Percentiles rank a stretch among this genome's conserved stretches.
Conservation (phyloP, 1,139 yeast species). For the Martiniozyma asiatica region DNA sequence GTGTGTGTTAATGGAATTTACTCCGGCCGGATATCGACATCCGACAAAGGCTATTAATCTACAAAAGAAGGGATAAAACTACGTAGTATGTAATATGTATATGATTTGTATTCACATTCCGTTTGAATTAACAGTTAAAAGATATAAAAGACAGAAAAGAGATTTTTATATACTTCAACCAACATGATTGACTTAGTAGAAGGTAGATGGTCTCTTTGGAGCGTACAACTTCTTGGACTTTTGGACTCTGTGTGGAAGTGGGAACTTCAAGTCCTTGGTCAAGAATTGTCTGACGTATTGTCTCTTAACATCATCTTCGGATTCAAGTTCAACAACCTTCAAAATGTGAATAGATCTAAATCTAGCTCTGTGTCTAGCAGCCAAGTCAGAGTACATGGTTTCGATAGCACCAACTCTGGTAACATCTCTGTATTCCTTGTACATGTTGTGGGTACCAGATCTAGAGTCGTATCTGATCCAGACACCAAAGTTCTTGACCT, state of each 20-base stretch:
- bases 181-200: slow-evolving; percentile 50
- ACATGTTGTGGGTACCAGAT: slow-evolving; percentile 99
- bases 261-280: slow-evolving; percentile 95
- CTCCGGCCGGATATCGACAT: no score
- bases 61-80: no score
- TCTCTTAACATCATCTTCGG: slow-evolving; percentile 97
- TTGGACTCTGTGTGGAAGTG: slow-evolving; percentile 99
- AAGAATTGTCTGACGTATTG: slow-evolving; percentile 98
- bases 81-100: no score
- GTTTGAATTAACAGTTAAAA: no score
- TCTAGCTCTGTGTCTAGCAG: slow-evolving; percentile 99
- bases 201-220: slow-evolving; percentile 92
- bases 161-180: slow-evolving; percentile 10
- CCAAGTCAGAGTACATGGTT: slow-evolving; percentile 98
- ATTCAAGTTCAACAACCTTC: slow-evolving; percentile 98
- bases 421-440: slow-evolving; percentile 99
- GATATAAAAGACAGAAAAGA: no score
- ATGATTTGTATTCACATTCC: no score
- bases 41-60: no score
- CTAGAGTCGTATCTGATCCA: slow-evolving; percentile 99
- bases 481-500: slow-evolving; percentile 99
- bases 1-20: no score
- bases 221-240: slow-evolving; percentile 82
- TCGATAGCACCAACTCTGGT: slow-evolving; percentile 99
- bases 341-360: slow-evolving; percentile 97